Conservation (phyloP, 2,329 filamentous ascomycete species). For the Nigrospora sphaerica region DNA sequence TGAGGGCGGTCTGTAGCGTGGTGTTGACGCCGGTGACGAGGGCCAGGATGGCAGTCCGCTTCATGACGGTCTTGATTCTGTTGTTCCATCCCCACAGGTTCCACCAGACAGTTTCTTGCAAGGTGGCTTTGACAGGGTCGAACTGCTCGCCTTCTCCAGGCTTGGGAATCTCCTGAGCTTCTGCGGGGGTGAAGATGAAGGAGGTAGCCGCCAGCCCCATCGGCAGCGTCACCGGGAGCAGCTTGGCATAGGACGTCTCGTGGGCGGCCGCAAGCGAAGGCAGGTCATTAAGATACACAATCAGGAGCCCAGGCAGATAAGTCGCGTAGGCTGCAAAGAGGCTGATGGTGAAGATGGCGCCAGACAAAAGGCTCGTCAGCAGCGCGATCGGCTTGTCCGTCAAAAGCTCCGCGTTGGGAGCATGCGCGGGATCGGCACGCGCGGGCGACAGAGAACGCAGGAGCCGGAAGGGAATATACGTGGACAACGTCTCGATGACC, state of each 20-base stretch:
- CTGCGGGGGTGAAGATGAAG: conserved; percentile 71
- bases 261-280: conserved; percentile 63
- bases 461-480: conserved; percentile 67
- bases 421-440: conserved; percentile 48
- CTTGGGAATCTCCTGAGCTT: conserved; percentile 43
- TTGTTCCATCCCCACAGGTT: conserved; percentile 65
- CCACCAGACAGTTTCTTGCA: conserved; percentile 63
- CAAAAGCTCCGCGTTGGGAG: conserved; percentile 58
- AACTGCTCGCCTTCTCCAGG: conserved; percentile 39
- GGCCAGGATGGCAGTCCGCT: conserved; percentile 54
- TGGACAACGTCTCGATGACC: conserved; percentile 60
- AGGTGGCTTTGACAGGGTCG: conserved; percentile 55
- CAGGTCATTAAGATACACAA: conserved; percentile 68
- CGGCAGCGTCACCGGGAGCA: conserved; percentile 50
- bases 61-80: conserved; percentile 56
- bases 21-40: conserved; percentile 51
- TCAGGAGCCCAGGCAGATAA: conserved; percentile 65
- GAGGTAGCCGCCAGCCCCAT: conserved; percentile 65
- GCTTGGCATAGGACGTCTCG: conserved; percentile 49
- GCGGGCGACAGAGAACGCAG: conserved; percentile 60
- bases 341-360: conserved; percentile 67
- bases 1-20: conserved; percentile 58
- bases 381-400: conserved; percentile 54
- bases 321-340: conserved; percentile 63
- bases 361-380: conserved; percentile 61